A percentile compares a stretch with the other conserved stretches of the same genome.
Conservation (phyloP, 176 grass and related monocot species). For the Raddia distichophylla region DNA sequence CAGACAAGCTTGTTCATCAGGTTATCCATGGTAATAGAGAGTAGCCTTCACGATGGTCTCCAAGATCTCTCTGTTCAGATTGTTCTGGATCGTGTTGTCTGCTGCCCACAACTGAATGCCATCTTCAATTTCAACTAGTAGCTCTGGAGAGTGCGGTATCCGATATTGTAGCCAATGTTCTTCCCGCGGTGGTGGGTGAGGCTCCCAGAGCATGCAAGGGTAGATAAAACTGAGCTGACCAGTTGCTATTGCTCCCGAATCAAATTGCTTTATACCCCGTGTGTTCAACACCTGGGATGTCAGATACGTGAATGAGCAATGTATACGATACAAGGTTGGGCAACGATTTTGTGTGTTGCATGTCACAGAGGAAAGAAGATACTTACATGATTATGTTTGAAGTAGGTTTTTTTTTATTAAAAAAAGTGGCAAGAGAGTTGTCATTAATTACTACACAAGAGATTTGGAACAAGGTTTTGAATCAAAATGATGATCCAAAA, state of each 20-base stretch:
- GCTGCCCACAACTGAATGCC: constrained; percentile 2
- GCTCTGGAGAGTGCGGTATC: neutral
- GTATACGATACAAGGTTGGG: neutral
- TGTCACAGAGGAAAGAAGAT: neutral
- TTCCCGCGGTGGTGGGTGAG: neutral
- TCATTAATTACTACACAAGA: too few species aligned
- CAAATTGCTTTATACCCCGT: neutral
- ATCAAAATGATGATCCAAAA: too few species aligned
- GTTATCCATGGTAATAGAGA: constrained; percentile 52
- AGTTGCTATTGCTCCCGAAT: neutral
- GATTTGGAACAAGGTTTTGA: too few species aligned
- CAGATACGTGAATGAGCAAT: constrained; percentile 5
- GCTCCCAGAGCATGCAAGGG: neutral
- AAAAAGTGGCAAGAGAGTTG: too few species aligned
- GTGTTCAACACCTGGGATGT: neutral
- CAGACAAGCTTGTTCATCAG: constrained; percentile 72
- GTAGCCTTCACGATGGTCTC: constrained; percentile 23
- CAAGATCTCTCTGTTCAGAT: neutral
- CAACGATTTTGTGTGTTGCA: neutral
- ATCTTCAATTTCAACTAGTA: neutral
- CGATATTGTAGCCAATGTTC: constrained; percentile 25
- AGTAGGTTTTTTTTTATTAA: too few species aligned
- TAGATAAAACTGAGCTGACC: neutral
- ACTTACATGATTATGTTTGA: neutral
- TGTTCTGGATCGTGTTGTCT: neutral